Conservation (phyloP, 1,139 yeast species). For the Kluyveromyces sp. region DNA sequence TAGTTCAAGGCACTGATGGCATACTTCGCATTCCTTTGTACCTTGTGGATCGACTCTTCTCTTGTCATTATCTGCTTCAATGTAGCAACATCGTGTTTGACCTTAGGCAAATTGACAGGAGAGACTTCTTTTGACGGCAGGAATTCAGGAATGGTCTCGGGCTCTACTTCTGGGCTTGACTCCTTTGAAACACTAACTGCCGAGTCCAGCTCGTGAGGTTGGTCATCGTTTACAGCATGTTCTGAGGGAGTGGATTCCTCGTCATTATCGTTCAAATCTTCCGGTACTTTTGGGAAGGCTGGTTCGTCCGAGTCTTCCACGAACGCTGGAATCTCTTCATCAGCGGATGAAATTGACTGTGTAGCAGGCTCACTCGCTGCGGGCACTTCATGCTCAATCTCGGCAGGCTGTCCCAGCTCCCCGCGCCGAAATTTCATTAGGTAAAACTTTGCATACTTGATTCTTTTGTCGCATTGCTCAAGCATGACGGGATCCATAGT, state of each 20-base stretch:
- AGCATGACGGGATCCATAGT: slow-evolving; percentile 10
- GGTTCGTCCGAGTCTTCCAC: slow-evolving; percentile 5
- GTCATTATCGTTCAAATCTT: background rate
- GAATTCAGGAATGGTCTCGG: background rate
- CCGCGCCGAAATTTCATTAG: slow-evolving; percentile 24
- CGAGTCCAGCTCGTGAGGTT: too few relatives aligned
- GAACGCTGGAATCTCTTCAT: slow-evolving; percentile 1
- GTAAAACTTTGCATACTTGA: slow-evolving; percentile 27
- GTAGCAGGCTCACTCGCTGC: too few relatives aligned
- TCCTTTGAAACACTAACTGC: too few relatives aligned
- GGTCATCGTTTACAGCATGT: too few relatives aligned
- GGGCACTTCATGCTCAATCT: background rate
- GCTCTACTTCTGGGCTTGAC: background rate
- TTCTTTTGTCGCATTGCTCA: slow-evolving; percentile 18
- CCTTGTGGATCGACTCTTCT: slow-evolving; percentile 34
- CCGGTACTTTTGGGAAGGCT: background rate
- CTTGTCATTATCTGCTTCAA: slow-evolving; percentile 25
- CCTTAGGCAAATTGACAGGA: slow-evolving; percentile 5
- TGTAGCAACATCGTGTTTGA: slow-evolving; percentile 10
- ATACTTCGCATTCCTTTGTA: slow-evolving; percentile 82
- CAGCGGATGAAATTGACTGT: too few relatives aligned
- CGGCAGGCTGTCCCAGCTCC: slow-evolving; percentile 12
- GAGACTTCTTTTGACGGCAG: background rate
- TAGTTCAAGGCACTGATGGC: slow-evolving; percentile 92
- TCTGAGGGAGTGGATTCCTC: background rate